Evolutionary conservation across 306 rosid species (phyloP).

Genomic region (Cyamopsis tetragonoloba): DNA sequence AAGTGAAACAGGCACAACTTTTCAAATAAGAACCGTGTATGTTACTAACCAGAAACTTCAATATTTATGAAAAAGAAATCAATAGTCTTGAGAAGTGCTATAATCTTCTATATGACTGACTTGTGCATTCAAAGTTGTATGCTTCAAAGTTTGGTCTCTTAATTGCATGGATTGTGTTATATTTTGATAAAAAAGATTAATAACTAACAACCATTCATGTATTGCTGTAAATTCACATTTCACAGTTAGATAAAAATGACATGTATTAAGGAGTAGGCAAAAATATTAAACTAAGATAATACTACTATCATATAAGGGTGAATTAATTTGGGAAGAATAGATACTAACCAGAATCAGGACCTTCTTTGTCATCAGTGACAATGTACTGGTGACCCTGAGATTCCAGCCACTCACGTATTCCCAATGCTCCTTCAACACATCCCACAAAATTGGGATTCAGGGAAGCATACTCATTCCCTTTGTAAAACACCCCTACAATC

Average conservation of each 20-base stretch:
- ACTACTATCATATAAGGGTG: not conserved
- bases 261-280: too few relatives aligned
- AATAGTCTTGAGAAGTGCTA: not conserved
- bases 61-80: not conserved
- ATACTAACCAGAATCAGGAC: conserved; percentile 66
- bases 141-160: not conserved
- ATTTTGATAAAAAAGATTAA: too few relatives aligned
- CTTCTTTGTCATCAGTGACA: conserved; percentile 96
- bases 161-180: too few relatives aligned
- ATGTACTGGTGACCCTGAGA: conserved; percentile 86
- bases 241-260: too few relatives aligned
- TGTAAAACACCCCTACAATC: conserved; percentile 96
- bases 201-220: too few relatives aligned
- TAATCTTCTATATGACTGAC: not conserved
- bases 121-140: not conserved
- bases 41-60: not conserved
- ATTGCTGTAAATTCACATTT: too few relatives aligned
- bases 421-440: conserved; percentile 81
- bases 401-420: conserved; percentile 88
- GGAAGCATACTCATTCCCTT: conserved; percentile 75
- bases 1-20: not conserved
- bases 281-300: not conserved
- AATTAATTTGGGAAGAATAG: not conserved
- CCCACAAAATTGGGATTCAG: conserved; percentile 89
- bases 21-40: not conserved